phyloP scores from a whole-genome alignment of 1,284 basidiomycete genomes.

The Peniophora sp. region DNA sequence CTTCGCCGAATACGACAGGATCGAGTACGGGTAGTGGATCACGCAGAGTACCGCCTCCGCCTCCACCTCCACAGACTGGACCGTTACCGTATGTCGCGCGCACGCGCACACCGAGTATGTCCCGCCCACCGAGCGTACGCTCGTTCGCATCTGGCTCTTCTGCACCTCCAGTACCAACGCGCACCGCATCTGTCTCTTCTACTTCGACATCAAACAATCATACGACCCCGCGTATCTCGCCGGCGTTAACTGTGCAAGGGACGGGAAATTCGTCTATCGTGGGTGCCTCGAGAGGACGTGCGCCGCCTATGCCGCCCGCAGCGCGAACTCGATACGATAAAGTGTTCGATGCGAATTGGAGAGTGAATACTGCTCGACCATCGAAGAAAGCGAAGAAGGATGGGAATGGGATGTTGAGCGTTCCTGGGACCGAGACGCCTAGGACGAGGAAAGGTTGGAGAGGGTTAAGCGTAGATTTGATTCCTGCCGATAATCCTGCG shows the following conservation, averaged over 20 bases:
- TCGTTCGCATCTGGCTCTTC: constrained; percentile 20
- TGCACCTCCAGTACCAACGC: constrained; percentile 31
- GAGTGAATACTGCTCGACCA: constrained; percentile 32
- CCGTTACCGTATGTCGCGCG: not conserved
- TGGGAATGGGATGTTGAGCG: too few species aligned
- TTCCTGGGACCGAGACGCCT: constrained; percentile 22
- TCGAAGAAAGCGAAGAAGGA: constrained; percentile 13
- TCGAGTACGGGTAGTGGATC: constrained; percentile 4
- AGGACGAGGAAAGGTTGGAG: constrained; percentile 67
- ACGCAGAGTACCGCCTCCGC: constrained; percentile 1
- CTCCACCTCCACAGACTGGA: not conserved
- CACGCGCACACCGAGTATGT: not conserved
- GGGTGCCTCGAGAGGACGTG: constrained; percentile 30
- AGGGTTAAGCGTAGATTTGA: constrained; percentile 66
- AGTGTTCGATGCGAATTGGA: constrained; percentile 53
- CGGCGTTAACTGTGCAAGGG: too few species aligned
- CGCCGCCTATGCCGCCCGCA: constrained; percentile 56
- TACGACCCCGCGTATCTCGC: constrained; percentile 3
- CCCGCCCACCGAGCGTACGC: constrained; percentile 18
- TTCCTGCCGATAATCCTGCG: constrained; percentile 27
- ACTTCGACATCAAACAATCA: constrained; percentile 22
- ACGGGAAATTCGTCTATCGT: too few species aligned
- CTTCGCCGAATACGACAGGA: constrained; percentile 13
- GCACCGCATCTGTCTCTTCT: constrained; percentile 24
- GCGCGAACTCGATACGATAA: constrained; percentile 59